Evolutionary conservation across 1,284 basidiomycete genomes (phyloP), one percentile per base, ranked within the genome.

Genomic region (Athelia sp.): DNA sequence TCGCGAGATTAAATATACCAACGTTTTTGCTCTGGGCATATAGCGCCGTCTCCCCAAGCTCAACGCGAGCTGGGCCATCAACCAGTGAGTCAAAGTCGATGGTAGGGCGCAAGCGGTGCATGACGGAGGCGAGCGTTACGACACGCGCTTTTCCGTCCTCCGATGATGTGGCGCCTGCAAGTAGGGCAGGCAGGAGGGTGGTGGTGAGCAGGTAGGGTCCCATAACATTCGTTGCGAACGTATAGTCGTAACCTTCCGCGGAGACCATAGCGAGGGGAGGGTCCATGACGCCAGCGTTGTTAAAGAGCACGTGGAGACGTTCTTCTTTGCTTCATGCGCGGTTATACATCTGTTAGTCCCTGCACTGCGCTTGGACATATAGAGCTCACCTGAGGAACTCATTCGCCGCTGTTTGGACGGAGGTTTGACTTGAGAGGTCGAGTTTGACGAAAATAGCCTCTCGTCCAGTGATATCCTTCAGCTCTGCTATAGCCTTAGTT

Each of bases 361-460:
- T n/a, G n/a, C n/a, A n/a, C n/a, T n/a, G n/a, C n/a, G n/a, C n/a
- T n/a, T n/a, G n/a, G n/a, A n/a, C n/a, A n/a, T n/a, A n/a, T n/a
- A n/a, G n/a, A n/a, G n/a, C n/a, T n/a, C n/a, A n/a, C n/a, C n/a
- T n/a, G n/a, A n/a, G n/a, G n/a, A n/a, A n/a, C n/a, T 75, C 72
- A 15, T 74, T 63, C 0, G 72, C 81, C 1, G 75, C 73, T 4
- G 58, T 51, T 40, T 75, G 73, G 17, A 87, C 65, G 1, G 71
- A 68, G 4, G 57, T 61, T 45, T 87, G 61, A 56, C 79, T 71
- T 3, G 75, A 70, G 29, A 87, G 64, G 56, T 88, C 81, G 15
- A 85, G 61, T 50, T 71, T 57, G 18, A 87, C 50, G 54, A 77
- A 79, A 14, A 77, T 36, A 1, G 73, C 69, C 35, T 76, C 69